A percentile compares a stretch with the other conserved stretches of the same genome.
These are phyloP conservation scores for Talaromyces islandicus DNA, from an alignment of 2,329 filamentous ascomycete genomes.

Conservation along the genomic window DNA sequence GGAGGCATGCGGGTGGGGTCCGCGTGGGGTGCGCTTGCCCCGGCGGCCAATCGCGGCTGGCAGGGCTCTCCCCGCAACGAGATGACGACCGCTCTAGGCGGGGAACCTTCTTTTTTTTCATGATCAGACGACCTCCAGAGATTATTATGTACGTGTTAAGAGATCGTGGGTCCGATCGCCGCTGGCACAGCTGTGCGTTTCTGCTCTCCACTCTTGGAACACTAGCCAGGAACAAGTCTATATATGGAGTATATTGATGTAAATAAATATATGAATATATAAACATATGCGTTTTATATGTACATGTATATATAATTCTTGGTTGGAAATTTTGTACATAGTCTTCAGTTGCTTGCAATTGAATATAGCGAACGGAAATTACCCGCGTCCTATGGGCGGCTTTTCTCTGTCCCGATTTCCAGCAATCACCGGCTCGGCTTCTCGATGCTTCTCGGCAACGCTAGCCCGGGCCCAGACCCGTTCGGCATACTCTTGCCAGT, in stretches of 20 bases:
- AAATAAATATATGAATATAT: background rate
- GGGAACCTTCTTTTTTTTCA: constrained; percentile 17
- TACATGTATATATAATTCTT: no score
- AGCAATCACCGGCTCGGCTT: constrained; percentile 12
- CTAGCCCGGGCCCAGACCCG: background rate
- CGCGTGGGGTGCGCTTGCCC: background rate
- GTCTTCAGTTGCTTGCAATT: no score
- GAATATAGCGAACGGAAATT: background rate
- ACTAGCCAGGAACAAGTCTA: background rate
- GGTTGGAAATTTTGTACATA: no score
- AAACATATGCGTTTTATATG: no score
- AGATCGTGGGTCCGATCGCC: background rate
- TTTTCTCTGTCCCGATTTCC: constrained; percentile 3
- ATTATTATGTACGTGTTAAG: background rate
- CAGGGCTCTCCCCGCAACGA: background rate
- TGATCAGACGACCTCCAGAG: constrained; percentile 25
- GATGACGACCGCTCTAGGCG: background rate
- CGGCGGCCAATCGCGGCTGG: background rate
- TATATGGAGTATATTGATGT: background rate
- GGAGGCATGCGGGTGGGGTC: background rate
- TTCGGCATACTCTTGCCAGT: background rate
- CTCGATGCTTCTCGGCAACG: constrained; percentile 1
- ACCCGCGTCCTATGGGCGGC: background rate
- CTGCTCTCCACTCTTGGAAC: constrained; percentile 8
- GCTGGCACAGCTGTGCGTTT: background rate